Base-by-base conservation (phyloP, 371 early-diverging fungal genomes). In the Mucor sp. region DNA sequence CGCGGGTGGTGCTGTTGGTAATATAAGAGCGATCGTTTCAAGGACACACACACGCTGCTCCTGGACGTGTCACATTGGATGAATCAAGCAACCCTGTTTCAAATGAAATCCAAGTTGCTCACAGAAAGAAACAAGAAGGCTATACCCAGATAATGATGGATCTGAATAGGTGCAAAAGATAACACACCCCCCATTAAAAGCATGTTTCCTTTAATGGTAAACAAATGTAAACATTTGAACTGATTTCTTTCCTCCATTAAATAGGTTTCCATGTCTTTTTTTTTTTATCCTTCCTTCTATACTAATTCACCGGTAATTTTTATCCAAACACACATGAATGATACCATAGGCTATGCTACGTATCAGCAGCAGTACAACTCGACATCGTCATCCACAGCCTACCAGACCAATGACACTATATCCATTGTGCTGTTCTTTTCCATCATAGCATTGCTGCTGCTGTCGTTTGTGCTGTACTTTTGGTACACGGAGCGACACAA, bases 401-500 rank as follows among this genome's bases (percentile, higher is more conserved):
- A 65, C 27, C 74, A 70, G 9, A 37, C 77, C 0, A 81, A 67
- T 21, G 80, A 81, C 23, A 66, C 75, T 25, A 74, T 68, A 3
- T 84, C 84, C 8, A 81, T 84, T 35, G 74, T 78, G 3, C 58
- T 84, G 1, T 81, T 84, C 58, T 80, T 81, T 43, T 71, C 79
- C 11, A 76, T 80, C 55, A 74, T 84, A 27, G 59, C 68, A 28
- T 44, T 78, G 19, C 44, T 84, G 14, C 27, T 81, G 6, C 19
- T 75, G 6, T 79, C 80, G 1, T 81, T 84, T 63, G 63, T 70
- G 0, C 64, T 84, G 27, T 84, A 84, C 57, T 81, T 84, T 62
- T 84, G 84, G 84, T 80, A 78, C 28, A 81, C 80, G 4, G 78
- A 80, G 66, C 74, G 78, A 75, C 80, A 81, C 58, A 81, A 76